Percentiles rank a stretch among this genome's conserved stretches.
Conservation (phyloP, 345 rosid genomes). For the Kernera saxatilis region DNA sequence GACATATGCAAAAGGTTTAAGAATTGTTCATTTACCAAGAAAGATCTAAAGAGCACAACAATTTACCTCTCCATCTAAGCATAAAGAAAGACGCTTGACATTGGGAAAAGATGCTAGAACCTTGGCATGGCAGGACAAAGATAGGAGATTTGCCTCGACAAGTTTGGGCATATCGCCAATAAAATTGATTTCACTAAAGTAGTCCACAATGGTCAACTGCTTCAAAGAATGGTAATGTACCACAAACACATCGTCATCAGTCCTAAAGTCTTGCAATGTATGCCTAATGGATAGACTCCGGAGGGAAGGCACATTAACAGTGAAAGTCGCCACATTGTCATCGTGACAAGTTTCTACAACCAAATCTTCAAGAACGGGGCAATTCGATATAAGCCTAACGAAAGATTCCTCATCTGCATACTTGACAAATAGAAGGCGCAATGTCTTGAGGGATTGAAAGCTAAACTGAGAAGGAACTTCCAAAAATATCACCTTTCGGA, state of each 20-base stretch:
- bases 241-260: background rate
- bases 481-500: background rate
- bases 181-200: background rate
- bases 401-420: background rate
- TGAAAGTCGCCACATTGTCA: background rate
- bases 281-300: background rate
- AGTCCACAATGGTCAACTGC: background rate
- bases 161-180: background rate
- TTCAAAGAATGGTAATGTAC: constrained; percentile 4
- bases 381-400: background rate
- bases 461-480: constrained; percentile 4
- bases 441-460: background rate
- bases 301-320: background rate
- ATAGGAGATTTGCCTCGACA: background rate
- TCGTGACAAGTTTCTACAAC: background rate
- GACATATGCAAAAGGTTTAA: background rate
- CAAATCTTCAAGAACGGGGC: background rate
- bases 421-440: background rate
- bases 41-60: background rate
- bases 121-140: background rate
- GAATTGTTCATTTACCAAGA: no score
- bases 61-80: background rate
- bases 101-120: background rate
- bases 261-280: background rate
- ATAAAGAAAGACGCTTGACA: background rate